Evolutionary conservation across 2,329 filamentous ascomycete genomes (phyloP).

Genomic region (Pleurostoma richardsiae): DNA sequence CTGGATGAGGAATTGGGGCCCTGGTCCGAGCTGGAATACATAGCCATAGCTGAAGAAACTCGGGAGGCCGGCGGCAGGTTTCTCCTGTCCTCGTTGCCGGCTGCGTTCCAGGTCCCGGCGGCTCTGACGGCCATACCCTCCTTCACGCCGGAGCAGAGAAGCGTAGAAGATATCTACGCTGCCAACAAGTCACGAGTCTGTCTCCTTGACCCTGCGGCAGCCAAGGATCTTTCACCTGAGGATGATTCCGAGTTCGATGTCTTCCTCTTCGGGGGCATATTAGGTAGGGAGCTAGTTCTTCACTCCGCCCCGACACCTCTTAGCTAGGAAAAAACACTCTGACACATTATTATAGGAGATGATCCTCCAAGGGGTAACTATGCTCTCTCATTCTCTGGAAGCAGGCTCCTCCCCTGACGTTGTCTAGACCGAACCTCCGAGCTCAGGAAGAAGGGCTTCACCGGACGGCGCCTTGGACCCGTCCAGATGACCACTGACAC

Average conservation of each 20-base stretch:
- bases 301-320: neutral
- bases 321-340: too few relatives aligned
- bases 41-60: constrained; percentile 79
- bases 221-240: constrained; percentile 73
- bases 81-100: constrained; percentile 75
- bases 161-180: constrained; percentile 80
- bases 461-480: constrained; percentile 79
- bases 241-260: constrained; percentile 82
- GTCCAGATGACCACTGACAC: constrained; percentile 99
- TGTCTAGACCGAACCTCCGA: constrained; percentile 85
- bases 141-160: constrained; percentile 67
- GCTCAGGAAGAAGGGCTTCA: constrained; percentile 86
- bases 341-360: constrained; percentile 56
- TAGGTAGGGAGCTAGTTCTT: constrained; percentile 57
- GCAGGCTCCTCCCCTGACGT: constrained; percentile 10
- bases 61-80: constrained; percentile 62
- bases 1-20: constrained; percentile 89
- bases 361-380: constrained; percentile 81
- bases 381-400: neutral
- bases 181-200: constrained; percentile 72
- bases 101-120: constrained; percentile 59
- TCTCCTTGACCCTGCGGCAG: constrained; percentile 80
- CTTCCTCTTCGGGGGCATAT: constrained; percentile 92
- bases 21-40: constrained; percentile 94
- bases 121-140: constrained; percentile 50